A percentile compares a stretch with the other conserved stretches of the same genome.
These are phyloP conservation scores for Xylariomycetidae sp. DNA, from an alignment of 2,329 filamentous ascomycete genomes.

Conservation along the genomic window DNA sequence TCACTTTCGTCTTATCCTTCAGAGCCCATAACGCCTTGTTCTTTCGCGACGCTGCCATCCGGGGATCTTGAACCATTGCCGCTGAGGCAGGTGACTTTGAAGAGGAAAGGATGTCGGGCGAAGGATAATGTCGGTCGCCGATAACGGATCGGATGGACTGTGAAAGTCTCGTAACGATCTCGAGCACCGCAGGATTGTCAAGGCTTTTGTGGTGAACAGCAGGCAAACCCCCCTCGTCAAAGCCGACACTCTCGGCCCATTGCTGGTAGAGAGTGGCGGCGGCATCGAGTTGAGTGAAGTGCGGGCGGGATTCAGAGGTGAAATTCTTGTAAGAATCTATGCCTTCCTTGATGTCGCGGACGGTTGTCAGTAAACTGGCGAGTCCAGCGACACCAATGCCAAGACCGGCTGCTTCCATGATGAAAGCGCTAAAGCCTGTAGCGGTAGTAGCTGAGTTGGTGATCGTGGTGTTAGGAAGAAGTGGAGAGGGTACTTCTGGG, in stretches of 20 bases:
- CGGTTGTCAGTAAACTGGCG: not conserved
- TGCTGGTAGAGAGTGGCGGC: not conserved
- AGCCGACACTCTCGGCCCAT: not conserved
- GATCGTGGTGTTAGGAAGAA: too few relatives aligned
- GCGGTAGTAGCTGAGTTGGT: too few relatives aligned
- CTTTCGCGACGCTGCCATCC: not conserved
- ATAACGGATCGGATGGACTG: too few relatives aligned
- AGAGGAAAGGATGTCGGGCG: too few relatives aligned
- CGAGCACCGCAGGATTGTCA: not conserved
- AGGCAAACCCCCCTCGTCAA: not conserved
- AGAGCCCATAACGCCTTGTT: not conserved
- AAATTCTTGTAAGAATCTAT: not conserved
- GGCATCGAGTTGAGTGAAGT: not conserved
- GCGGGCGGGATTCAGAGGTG: not conserved
- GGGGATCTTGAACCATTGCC: not conserved
- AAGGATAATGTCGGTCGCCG: too few relatives aligned
- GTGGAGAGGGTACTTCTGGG: too few relatives aligned
- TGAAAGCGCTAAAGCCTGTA: not conserved
- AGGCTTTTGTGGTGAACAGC: not conserved
- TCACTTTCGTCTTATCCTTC: not conserved
- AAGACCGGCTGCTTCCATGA: not conserved
- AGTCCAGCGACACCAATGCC: not conserved
- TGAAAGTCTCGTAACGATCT: too few relatives aligned
- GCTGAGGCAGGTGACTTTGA: too few relatives aligned
- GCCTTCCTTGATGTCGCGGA: not conserved